Base-by-base conservation (phyloP, 1,284 basidiomycete genomes). In the Apiotrichum gamsii region DNA sequence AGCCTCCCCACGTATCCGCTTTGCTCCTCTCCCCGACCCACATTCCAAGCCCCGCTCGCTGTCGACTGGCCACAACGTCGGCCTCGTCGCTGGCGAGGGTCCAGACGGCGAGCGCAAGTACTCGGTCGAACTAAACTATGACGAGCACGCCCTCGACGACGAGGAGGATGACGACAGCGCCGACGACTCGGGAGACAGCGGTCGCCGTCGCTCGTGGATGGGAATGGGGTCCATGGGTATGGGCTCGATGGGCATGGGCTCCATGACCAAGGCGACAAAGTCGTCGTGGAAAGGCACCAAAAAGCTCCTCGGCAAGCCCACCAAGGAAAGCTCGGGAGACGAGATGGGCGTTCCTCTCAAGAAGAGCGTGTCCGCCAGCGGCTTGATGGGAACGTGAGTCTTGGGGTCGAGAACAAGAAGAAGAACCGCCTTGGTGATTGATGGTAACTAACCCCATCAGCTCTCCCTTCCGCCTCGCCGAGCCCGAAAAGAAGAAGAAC, bases 1-100 rank as follows among this genome's bases (percentile, higher is more conserved):
- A 40, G 29, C 23, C 31, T 49, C 50, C 10, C 54, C 54, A 5
- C 44, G 47, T 13, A 73, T 73, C 49, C 58, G 71, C 15, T 73
- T 73, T 35, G 71, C 71, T 2, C 71, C 71, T 1, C 58, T 73
- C 4, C 71, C 71, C 16, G 67, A 70, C 50, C 69, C 71, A 1
- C 25, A 6, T 11, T 47, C 57, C 34, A 47, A 66, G 21, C 66
- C 65, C 8, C 56, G 71, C 9, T 69, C 67, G 13, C 54, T 70
- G 4, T 69, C 65, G 13, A 70, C 49, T 3, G 70, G 69, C 9
- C 47, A 58, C 35, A 69, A 70, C 31, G 51, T 69, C 23, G 63
- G 44, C 14, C 39, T 46, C 24, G 43, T 32, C 24, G 37, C 34
- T 6, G 8, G 49, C 33, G 47, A 55, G 45, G 39, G 56, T 34